Percentiles rank a stretch among this genome's conserved stretches.
These are phyloP conservation scores for Ophiostoma himal-ulmi DNA, from an alignment of 2,329 filamentous ascomycete genomes.

Conservation along the genomic window DNA sequence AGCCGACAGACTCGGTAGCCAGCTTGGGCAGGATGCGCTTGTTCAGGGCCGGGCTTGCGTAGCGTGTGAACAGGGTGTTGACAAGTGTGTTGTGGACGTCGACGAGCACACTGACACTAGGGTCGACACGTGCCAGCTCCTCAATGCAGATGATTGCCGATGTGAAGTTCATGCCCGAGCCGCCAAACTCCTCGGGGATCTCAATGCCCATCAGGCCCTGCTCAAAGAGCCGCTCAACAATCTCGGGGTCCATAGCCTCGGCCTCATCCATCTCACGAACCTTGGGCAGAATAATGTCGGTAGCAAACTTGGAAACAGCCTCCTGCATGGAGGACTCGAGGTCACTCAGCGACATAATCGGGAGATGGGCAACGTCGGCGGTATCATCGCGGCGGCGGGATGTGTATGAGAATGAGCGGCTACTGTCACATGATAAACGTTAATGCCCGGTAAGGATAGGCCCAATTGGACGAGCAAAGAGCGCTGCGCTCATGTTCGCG, in stretches of 20 bases:
- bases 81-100: conserved; percentile 98
- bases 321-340: conserved; percentile 85
- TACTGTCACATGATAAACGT: conserved; percentile 27
- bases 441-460: neutral
- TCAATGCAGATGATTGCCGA: conserved; percentile 94
- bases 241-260: conserved; percentile 79
- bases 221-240: conserved; percentile 93
- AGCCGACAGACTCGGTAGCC: conserved; percentile 82
- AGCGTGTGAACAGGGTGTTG: conserved; percentile 87
- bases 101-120: conserved; percentile 87
- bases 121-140: conserved; percentile 88
- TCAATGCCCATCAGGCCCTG: conserved; percentile 96
- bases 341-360: conserved; percentile 89
- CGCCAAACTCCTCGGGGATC: conserved; percentile 94
- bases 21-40: conserved; percentile 84
- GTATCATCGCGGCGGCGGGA: conserved; percentile 54
- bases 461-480: neutral
- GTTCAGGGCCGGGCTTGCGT: conserved; percentile 69
- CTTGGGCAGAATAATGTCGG: conserved; percentile 80
- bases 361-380: conserved; percentile 71
- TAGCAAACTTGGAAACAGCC: conserved; percentile 82
- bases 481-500: neutral
- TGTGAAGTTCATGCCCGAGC: conserved; percentile 98
- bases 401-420: conserved; percentile 57
- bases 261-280: conserved; percentile 97